phyloP scores from a whole-genome alignment of 2,329 filamentous ascomycete species.

The Chaetomium strumarium region DNA sequence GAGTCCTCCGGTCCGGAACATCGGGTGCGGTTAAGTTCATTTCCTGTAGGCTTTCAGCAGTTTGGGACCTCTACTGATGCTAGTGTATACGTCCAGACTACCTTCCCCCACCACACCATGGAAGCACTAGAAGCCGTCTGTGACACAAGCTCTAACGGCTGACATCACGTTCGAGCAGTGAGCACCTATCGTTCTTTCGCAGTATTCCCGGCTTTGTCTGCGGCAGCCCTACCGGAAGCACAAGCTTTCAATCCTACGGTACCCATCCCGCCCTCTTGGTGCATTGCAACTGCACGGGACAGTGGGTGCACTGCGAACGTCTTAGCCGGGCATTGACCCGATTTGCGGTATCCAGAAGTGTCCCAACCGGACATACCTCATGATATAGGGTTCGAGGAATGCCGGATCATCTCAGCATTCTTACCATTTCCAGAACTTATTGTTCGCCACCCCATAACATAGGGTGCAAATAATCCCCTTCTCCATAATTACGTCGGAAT shows the following conservation, averaged over 20 bases:
- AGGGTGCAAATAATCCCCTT: too few relatives aligned
- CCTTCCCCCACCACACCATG: not conserved
- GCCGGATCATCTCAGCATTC: too few relatives aligned
- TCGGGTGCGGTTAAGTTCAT: constrained; percentile 5
- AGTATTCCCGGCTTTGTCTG: too few relatives aligned
- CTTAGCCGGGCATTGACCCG: constrained; percentile 15
- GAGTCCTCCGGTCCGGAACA: not conserved
- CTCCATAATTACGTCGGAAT: too few relatives aligned
- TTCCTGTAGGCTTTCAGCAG: not conserved
- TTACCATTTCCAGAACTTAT: too few relatives aligned
- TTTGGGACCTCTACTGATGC: constrained; percentile 1
- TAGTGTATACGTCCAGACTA: constrained; percentile 8
- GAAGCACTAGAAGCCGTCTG: too few relatives aligned
- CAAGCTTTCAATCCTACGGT: not conserved
- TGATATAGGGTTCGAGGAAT: too few relatives aligned
- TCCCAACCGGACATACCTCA: not conserved
- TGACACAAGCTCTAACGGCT: too few relatives aligned
- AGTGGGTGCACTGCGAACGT: constrained; percentile 7
- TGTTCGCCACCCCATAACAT: too few relatives aligned
- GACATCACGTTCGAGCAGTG: too few relatives aligned
- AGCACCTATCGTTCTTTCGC: not conserved
- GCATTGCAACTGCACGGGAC: constrained; percentile 4
- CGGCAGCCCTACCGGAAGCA: not conserved
- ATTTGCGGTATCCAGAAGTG: constrained; percentile 4
- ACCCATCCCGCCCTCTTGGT: not conserved